Base-by-base conservation (phyloP, 495 filamentous ascomycete genomes). In the Hypoxylon rickii region DNA sequence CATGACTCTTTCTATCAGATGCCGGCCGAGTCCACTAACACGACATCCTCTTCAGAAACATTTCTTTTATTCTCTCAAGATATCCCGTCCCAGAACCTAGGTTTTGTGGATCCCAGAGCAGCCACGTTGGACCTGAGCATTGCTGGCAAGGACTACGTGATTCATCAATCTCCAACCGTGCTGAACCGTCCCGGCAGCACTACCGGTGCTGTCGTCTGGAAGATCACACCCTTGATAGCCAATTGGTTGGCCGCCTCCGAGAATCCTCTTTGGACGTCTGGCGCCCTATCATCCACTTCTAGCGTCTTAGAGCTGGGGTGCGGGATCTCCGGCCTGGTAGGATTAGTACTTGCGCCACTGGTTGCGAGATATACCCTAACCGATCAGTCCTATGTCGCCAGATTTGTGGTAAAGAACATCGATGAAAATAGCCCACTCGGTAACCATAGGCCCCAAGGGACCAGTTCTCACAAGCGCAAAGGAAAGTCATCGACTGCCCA, bases 171-270 rank as follows among this genome's bases (percentile, higher is more conserved):
- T 0, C 94, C 93, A 7, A 82, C 83, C 2, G 70, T 97, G 8
- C 79, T 98, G 7, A 82, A 85, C 51, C 85, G 90, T 12, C 79
- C 82, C 16, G 86, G 85, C 13, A 95, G 94, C 1, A 98, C 94
- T 1, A 98, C 94, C 3, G 94, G 94, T 49, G 92, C 92, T 67
- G 89, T 67, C 31, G 50, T 70, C 13, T 98, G 94, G 94, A 94
- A 89, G 75, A 88, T 96, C 64, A 96, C 92, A 2, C 91, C 94
- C 16, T 73, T 83, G 44, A 85, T 97, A 66, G 89, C 94, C 10
- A 77, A 85, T 65, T 98, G 92, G 91, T 74, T 97, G 29, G 75
- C 81, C 19, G 75, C 78, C 8, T 61, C 76, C n/a, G 63, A 67
- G 20, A 92, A 91, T 67, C 67, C 83, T 0, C 80, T 97, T 34